Base-by-base conservation (phyloP, 2,329 filamentous ascomycete species). In the Xylaria sp. region DNA sequence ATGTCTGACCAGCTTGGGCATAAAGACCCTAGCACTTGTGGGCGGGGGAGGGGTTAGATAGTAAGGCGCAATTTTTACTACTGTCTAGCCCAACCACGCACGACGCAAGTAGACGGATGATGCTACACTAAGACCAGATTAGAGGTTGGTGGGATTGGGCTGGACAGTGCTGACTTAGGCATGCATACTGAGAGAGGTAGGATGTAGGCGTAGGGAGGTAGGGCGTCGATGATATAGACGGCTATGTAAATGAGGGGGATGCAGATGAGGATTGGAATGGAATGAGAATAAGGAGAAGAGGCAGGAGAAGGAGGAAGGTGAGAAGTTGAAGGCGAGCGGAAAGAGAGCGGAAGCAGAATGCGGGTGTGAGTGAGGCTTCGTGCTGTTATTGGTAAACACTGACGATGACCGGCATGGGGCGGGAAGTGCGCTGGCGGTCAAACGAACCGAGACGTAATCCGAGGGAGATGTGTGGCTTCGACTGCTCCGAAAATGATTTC, bases 351-450 rank as follows among this genome's bases (percentile, higher is more conserved):
- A 63, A 58, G 61, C 36, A 50, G 53, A 65, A 57, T 68, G 64
- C 62, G 57, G 61, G 69, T 51, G 71, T 67, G 71, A 75, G 71
- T 75, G 75, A 75, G 75, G 70, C 65, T 71, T 71, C 71, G 62
- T 39, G 60, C 48, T 70, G 61, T 59, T 60, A 70, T 68, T 68
- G 68, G 70, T 53, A 64, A 71, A 68, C 54, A 48, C 60, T 30
- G 65, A 61, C 68, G 64, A 72, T 71, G 58, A 61, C 48, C 61
- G 63, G 63, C 64, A 69, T 67, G 69, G 68, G 69, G 66, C 54
- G 61, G 58, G 61, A 50, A 39, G 62, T 71, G 69, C 61, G 70
- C 65, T 71, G 70, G 69, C 71, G 60, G 61, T 68, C 64, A 62
- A 62, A 64, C 62, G 45, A 64, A 27, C 45, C 51, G 21, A 50